phyloP scores from a whole-genome alignment of 257 asterid species.

The Paulownia fortunei region DNA sequence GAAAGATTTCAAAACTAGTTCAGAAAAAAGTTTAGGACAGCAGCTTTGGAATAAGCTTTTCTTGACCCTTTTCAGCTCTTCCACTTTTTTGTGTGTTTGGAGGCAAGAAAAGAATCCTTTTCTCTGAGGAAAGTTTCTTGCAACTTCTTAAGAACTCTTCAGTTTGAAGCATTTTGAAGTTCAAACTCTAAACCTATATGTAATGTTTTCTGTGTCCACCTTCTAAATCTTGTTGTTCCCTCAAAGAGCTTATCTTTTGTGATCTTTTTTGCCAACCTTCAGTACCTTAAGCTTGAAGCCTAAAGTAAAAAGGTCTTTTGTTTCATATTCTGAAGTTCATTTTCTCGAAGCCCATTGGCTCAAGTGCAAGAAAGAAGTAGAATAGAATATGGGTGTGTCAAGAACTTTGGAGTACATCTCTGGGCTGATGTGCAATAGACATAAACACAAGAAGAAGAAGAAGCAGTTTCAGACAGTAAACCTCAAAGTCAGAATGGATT shows the following conservation, averaged over 20 bases:
- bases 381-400: constrained; percentile 76
- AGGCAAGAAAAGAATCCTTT: constrained; percentile 32
- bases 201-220: neutral
- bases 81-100: neutral
- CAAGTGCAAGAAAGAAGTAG: neutral
- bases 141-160: neutral
- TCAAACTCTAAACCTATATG: neutral
- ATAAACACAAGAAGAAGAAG: constrained; percentile 60
- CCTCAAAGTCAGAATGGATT: constrained; percentile 91
- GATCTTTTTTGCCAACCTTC: neutral
- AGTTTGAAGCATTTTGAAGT: neutral
- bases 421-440: constrained; percentile 62
- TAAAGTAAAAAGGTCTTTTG: neutral
- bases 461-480: constrained; percentile 74
- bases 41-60: constrained; percentile 19
- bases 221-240: neutral
- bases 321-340: neutral
- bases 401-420: constrained; percentile 80
- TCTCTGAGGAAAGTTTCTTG: neutral
- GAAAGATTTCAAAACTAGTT: neutral
- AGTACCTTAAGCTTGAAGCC: neutral
- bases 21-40: neutral
- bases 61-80: neutral
- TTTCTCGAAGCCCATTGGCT: neutral
- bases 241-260: neutral